phyloP scores from a whole-genome alignment of 2,329 filamentous ascomycete species.

The Sporothrix globosa region DNA sequence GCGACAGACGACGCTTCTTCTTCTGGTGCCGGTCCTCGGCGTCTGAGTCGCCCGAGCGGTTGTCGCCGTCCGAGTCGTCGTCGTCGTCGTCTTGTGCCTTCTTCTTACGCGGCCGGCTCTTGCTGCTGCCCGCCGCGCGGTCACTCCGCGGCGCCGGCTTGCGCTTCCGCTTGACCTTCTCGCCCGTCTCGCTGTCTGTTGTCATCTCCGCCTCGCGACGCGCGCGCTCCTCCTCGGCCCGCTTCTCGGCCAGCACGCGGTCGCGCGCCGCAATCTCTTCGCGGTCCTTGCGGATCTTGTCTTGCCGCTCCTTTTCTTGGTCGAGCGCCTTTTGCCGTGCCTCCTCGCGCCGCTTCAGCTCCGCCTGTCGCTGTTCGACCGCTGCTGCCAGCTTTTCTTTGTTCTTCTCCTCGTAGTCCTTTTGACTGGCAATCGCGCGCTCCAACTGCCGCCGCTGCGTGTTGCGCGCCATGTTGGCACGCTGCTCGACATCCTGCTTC shows the following conservation, averaged over 20 bases:
- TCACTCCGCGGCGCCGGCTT: slow-evolving; percentile 50
- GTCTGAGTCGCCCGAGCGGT: slow-evolving; percentile 42
- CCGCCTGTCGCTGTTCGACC: slow-evolving; percentile 76
- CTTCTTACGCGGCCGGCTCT: slow-evolving; percentile 48
- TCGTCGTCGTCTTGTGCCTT: slow-evolving; percentile 45
- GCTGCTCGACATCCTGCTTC: slow-evolving; percentile 85
- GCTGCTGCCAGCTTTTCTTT: slow-evolving; percentile 84
- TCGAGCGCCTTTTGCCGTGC: slow-evolving; percentile 69
- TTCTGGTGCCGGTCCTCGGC: slow-evolving; percentile 59
- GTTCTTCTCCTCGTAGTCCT: slow-evolving; percentile 91
- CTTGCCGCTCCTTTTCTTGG: slow-evolving; percentile 71
- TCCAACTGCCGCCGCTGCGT: slow-evolving; percentile 92
- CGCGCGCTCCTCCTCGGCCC: slow-evolving; percentile 69
- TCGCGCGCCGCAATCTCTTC: slow-evolving; percentile 78
- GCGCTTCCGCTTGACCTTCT: slow-evolving; percentile 78
- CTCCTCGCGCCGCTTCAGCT: slow-evolving; percentile 77
- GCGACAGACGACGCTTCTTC: slow-evolving; percentile 61
- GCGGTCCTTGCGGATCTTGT: slow-evolving; percentile 84
- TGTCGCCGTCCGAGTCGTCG: slow-evolving; percentile 61
- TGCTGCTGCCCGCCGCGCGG: slow-evolving; percentile 38
- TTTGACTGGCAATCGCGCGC: slow-evolving; percentile 79
- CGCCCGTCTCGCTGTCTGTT: slow-evolving; percentile 78
- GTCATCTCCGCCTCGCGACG: slow-evolving; percentile 77
- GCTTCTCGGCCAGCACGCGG: slow-evolving; percentile 69
- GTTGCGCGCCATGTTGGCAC: slow-evolving; percentile 95